Evolutionary conservation across 2,329 filamentous ascomycete species (phyloP).

Genomic region (Gyromitra esculenta): DNA sequence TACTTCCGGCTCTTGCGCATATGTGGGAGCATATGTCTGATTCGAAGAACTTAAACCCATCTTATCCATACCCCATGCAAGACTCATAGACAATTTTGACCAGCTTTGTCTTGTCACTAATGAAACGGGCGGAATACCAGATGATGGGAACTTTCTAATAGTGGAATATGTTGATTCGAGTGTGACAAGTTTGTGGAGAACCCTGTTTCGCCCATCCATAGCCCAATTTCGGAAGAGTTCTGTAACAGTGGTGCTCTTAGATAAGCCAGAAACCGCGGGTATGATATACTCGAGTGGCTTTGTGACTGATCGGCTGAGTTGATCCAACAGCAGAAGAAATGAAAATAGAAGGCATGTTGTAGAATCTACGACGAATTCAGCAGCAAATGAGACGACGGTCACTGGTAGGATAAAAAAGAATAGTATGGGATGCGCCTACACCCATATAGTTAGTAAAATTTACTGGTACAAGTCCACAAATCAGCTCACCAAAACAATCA

Average conservation of each 20-base stretch:
- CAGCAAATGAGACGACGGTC: constrained; percentile 55
- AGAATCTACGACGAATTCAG: constrained; percentile 57
- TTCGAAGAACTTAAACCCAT: constrained; percentile 44
- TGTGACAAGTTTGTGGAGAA: constrained; percentile 49
- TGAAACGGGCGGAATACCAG: constrained; percentile 50
- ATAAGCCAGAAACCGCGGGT: constrained; percentile 53
- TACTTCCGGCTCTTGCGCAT: constrained; percentile 34
- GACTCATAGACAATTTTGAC: constrained; percentile 40
- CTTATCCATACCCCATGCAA: constrained; percentile 48
- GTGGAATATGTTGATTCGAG: constrained; percentile 51
- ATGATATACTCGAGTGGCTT: constrained; percentile 52
- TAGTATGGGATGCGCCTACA: constrained; percentile 56
- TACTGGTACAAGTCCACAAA: not conserved
- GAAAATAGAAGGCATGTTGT: constrained; percentile 56
- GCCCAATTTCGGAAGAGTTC: constrained; percentile 55
- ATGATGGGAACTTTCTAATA: constrained; percentile 48
- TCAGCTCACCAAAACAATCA: constrained; percentile 63
- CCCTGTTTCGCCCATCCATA: constrained; percentile 57
- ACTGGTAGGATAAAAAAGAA: constrained; percentile 57
- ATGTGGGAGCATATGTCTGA: constrained; percentile 38
- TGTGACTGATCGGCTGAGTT: constrained; percentile 51
- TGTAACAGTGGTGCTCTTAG: constrained; percentile 48
- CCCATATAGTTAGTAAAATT: not conserved
- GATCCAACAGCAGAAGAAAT: constrained; percentile 55
- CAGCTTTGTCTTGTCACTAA: constrained; percentile 49